These are phyloP conservation scores for Phenoliferia sp. DNA, from an alignment of 1,284 basidiomycete genomes.

Conservation along the genomic window DNA sequence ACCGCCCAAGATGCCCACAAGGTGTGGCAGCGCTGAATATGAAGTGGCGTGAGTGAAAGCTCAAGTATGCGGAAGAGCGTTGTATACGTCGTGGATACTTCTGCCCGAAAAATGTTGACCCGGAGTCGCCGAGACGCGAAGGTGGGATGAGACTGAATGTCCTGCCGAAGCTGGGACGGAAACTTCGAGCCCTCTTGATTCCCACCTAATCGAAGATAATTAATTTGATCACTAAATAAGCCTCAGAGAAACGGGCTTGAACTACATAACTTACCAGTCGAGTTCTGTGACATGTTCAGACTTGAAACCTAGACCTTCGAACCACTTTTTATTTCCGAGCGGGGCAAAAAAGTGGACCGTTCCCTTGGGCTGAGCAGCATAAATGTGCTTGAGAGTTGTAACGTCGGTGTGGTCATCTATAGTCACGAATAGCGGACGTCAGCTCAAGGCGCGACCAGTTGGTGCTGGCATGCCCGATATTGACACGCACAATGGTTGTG, in stretches of 20 bases:
- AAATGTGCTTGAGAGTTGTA: conserved; percentile 51
- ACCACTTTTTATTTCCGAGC: conserved; percentile 55
- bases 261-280: conserved; percentile 62
- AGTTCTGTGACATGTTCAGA: conserved; percentile 52
- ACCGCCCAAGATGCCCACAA: conserved; percentile 62
- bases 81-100: neutral
- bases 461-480: no score
- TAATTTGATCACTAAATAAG: neutral
- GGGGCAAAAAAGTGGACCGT: conserved; percentile 56
- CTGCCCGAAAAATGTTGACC: conserved; percentile 48
- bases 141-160: neutral
- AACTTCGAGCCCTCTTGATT: neutral
- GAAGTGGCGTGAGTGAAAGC: neutral
- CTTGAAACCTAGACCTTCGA: conserved; percentile 48
- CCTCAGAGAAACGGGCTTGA: no score
- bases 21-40: conserved; percentile 36
- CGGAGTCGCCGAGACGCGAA: conserved; percentile 49
- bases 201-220: neutral
- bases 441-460: neutral
- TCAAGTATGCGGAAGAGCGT: no score
- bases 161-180: neutral
- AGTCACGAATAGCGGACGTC: neutral
- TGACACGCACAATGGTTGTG: conserved; percentile 30
- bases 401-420: conserved; percentile 51
- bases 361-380: conserved; percentile 37